Evolutionary conservation across 2,329 filamentous ascomycete genomes (phyloP).

Genomic region (Aspergillus fijiensis): DNA sequence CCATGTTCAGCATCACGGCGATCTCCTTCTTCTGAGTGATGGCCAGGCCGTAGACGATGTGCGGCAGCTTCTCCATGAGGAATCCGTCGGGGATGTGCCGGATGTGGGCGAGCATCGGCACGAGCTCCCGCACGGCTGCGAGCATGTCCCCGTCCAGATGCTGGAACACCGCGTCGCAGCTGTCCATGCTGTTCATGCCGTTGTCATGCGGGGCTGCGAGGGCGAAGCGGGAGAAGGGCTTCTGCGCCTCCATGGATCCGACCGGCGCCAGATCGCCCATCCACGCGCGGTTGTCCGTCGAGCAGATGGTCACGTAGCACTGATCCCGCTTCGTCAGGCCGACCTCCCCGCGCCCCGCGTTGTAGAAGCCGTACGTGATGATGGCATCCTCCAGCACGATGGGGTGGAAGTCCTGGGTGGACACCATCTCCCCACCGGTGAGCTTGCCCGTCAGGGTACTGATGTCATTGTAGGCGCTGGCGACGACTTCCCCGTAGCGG

Average conservation of each 20-base stretch:
- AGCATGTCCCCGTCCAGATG: conserved; percentile 4
- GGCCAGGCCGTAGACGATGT: conserved; percentile 7
- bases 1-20: conserved; percentile 3
- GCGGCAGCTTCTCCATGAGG: conserved; percentile 5
- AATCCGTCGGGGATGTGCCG: conserved; percentile 2
- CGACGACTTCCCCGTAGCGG: conserved; percentile 3
- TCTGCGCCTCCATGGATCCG: background rate
- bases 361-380: conserved; percentile 9
- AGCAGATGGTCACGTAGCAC: conserved; percentile 5
- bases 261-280: conserved; percentile 1
- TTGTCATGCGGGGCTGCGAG: conserved; percentile 7
- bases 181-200: conserved; percentile 5
- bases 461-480: conserved; percentile 1
- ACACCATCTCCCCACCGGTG: background rate
- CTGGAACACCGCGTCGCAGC: conserved; percentile 2
- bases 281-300: background rate
- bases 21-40: conserved; percentile 7
- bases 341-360: conserved; percentile 1
- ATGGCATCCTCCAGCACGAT: conserved; percentile 4
- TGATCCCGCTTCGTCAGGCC: conserved; percentile 6
- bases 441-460: background rate
- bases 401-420: conserved; percentile 6
- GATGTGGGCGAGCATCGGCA: conserved; percentile 1
- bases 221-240: conserved; percentile 5
- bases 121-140: background rate